phyloP scores from a whole-genome alignment of 306 rosid genomes.

The Quercus alba region DNA sequence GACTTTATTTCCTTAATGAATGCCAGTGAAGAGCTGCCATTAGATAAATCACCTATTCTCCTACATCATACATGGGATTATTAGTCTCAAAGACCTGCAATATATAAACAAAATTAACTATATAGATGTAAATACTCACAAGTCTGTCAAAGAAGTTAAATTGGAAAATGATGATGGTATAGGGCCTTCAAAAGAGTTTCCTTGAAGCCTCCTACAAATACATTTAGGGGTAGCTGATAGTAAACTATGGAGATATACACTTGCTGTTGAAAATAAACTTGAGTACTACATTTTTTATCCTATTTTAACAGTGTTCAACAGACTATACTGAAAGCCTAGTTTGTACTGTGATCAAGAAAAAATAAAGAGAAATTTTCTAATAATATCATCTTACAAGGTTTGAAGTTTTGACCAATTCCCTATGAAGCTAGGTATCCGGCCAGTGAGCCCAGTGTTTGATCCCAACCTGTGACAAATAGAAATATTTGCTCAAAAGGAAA shows the following conservation, averaged over 20 bases:
- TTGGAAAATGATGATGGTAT: constrained; percentile 68
- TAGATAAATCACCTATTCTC: constrained; percentile 59
- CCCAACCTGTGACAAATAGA: constrained; percentile 52
- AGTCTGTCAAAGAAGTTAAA: constrained; percentile 57
- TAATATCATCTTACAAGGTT: constrained; percentile 49
- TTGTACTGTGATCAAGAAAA: not conserved
- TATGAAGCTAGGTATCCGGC: constrained; percentile 71
- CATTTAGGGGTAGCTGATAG: constrained; percentile 8
- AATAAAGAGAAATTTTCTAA: not conserved
- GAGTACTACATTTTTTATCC: not conserved
- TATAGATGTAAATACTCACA: constrained; percentile 49
- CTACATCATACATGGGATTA: constrained; percentile 37
- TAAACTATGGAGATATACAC: not conserved
- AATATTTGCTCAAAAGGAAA: not conserved
- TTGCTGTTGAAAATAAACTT: not conserved
- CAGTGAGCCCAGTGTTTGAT: constrained; percentile 60
- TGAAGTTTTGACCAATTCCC: constrained; percentile 65
- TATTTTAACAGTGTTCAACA: not conserved
- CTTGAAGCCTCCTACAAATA: constrained; percentile 70
- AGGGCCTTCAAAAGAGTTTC: constrained; percentile 71
- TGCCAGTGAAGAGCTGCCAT: constrained; percentile 70
- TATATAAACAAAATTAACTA: not conserved
- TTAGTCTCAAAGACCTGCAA: constrained; percentile 15
- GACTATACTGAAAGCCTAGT: not conserved
- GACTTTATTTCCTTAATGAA: constrained; percentile 65